These are phyloP conservation scores for Cyberlindnera mississippiensis DNA, from an alignment of 805 yeast species.

Conservation along the genomic window DNA sequence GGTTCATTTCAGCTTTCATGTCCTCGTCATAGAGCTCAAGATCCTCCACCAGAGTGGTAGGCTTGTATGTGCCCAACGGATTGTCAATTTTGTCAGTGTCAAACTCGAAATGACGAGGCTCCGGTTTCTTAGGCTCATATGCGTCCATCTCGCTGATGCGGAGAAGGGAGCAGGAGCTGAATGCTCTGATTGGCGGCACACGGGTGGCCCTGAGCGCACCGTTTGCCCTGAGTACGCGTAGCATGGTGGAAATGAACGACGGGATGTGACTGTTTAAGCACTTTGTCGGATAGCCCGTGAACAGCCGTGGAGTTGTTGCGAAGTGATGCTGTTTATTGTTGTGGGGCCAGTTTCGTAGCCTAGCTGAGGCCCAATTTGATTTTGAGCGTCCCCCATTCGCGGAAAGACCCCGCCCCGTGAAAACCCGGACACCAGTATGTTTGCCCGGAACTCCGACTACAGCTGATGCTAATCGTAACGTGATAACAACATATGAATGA, in stretches of 20 bases:
- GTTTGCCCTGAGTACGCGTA: conserved; percentile 3
- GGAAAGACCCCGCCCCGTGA: background rate
- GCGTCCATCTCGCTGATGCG: conserved; percentile 23
- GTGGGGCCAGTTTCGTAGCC: conserved; percentile 2
- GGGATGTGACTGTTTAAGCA: too few species aligned
- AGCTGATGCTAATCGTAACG: too few species aligned
- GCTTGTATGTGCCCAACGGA: conserved; percentile 37
- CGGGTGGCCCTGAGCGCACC: conserved; percentile 1
- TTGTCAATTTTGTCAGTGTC: conserved; percentile 31
- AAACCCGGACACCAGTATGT: background rate
- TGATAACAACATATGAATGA: too few species aligned
- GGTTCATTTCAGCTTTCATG: conserved; percentile 26
- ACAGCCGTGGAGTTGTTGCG: background rate
- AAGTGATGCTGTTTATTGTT: background rate
- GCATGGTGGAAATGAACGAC: background rate
- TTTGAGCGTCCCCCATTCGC: conserved; percentile 5
- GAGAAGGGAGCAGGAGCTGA: conserved; percentile 1
- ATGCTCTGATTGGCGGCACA: conserved; percentile 2
- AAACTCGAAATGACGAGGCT: conserved; percentile 13
- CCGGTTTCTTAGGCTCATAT: conserved; percentile 21
- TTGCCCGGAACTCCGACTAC: background rate
- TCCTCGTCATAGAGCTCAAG: conserved; percentile 37
- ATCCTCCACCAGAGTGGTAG: conserved; percentile 28
- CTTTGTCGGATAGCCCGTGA: background rate
- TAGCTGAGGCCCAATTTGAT: conserved; percentile 1